These are phyloP conservation scores for Tremella mesenterica DNA, from an alignment of 768 basidiomycete genomes.

Conservation along the genomic window DNA sequence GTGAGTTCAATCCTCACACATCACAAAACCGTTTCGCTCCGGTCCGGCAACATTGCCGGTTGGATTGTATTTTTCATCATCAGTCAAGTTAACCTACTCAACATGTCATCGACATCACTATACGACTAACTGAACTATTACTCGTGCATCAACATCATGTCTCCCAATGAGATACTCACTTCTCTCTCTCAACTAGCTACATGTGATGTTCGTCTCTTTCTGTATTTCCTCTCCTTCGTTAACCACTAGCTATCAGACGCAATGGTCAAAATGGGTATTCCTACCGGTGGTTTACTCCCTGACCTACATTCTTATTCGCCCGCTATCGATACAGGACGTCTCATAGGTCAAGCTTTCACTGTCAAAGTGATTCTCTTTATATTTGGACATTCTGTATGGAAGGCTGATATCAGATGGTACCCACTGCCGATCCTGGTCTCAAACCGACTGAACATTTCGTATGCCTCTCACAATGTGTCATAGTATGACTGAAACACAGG, in stretches of 20 bases:
- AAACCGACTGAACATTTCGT: slow-evolving; percentile 68
- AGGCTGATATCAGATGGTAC: background rate
- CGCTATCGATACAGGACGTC: slow-evolving; percentile 40
- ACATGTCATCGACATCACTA: too few species aligned
- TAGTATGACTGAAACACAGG: slow-evolving; percentile 15
- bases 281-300: slow-evolving; percentile 70
- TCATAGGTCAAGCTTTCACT: slow-evolving; percentile 77
- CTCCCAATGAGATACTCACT: too few species aligned
- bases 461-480: too few species aligned
- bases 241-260: slow-evolving; percentile 67
- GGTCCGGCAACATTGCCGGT: too few species aligned
- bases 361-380: slow-evolving; percentile 49
- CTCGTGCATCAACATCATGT: too few species aligned
- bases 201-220: background rate
- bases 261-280: slow-evolving; percentile 64
- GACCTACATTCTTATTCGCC: slow-evolving; percentile 59
- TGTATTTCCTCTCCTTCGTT: background rate
- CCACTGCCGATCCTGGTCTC: slow-evolving; percentile 53
- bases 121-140: too few species aligned
- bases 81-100: too few species aligned
- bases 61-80: too few species aligned
- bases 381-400: background rate
- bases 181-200: too few species aligned
- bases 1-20: too few species aligned
- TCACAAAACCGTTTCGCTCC: too few species aligned